These are phyloP conservation scores for Leptomonas pyrrhocoris DNA, from an alignment of 208 protist genomes.

Conservation along the genomic window DNA sequence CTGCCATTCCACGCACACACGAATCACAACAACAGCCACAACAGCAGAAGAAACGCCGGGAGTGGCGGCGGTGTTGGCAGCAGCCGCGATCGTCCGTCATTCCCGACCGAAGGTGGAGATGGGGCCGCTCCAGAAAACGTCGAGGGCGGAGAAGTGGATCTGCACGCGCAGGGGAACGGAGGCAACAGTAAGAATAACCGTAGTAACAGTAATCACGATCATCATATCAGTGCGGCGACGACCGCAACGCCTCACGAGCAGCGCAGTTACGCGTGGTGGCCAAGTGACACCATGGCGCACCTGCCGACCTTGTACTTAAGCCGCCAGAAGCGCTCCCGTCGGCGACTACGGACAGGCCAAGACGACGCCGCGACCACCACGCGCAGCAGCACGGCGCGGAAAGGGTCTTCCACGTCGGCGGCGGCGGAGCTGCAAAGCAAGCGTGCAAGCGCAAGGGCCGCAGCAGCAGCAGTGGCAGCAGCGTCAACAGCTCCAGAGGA, in stretches of 20 bases:
- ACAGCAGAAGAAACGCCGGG: neutral
- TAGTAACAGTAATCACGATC: too few relatives aligned
- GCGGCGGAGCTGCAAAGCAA: slow-evolving; percentile 25
- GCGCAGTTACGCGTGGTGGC: slow-evolving; percentile 5
- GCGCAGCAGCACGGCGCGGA: slow-evolving; percentile 35
- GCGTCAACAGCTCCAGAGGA: neutral
- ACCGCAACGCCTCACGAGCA: neutral
- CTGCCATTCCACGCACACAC: too few relatives aligned
- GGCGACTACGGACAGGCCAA: slow-evolving; percentile 13
- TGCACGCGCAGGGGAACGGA: neutral
- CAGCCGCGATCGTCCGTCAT: neutral
- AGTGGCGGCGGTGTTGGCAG: neutral
- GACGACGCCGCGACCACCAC: slow-evolving; percentile 13
- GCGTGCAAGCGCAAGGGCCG: neutral
- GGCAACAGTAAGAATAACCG: neutral
- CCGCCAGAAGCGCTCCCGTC: slow-evolving; percentile 19
- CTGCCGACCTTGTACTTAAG: slow-evolving; percentile 24
- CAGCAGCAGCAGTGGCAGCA: neutral
- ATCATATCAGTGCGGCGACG: too few relatives aligned
- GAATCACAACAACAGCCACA: too few relatives aligned
- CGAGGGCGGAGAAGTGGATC: neutral
- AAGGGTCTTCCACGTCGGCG: slow-evolving; percentile 26
- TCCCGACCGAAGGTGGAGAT: neutral
- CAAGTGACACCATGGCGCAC: slow-evolving; percentile 10
- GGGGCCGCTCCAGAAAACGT: neutral